Evolutionary conservation across 2,329 filamentous ascomycete species (phyloP).

Genomic region (Cryphonectria naterciae): DNA sequence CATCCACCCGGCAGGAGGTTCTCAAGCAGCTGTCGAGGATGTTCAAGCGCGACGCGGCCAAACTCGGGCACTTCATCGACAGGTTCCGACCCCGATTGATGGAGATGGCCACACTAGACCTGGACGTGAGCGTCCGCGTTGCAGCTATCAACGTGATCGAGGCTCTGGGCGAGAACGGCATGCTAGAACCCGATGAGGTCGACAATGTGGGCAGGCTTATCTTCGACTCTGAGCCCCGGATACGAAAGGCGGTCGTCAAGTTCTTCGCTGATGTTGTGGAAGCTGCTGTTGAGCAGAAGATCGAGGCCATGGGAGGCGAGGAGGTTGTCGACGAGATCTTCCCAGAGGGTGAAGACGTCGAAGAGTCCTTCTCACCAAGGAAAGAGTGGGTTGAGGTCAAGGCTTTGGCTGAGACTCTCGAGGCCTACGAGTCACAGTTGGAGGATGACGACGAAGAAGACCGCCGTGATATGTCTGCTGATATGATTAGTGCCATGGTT

Average conservation of each 20-base stretch:
- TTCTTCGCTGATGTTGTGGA: conserved; percentile 91
- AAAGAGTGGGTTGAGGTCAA: conserved; percentile 91
- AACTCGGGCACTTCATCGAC: conserved; percentile 91
- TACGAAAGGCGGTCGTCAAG: conserved; percentile 84
- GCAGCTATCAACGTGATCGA: conserved; percentile 82
- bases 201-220: conserved; percentile 86
- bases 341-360: conserved; percentile 71
- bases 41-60: conserved; percentile 79
- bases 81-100: conserved; percentile 84
- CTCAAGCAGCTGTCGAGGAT: conserved; percentile 80
- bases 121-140: conserved; percentile 79
- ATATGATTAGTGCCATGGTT: conserved; percentile 64
- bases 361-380: conserved; percentile 71
- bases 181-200: conserved; percentile 89
- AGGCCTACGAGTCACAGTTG: conserved; percentile 76
- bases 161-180: conserved; percentile 77
- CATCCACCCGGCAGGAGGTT: conserved; percentile 79
- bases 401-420: conserved; percentile 81
- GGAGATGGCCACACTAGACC: conserved; percentile 88
- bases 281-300: conserved; percentile 76
- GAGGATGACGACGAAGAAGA: conserved; percentile 58
- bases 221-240: conserved; percentile 82
- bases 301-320: conserved; percentile 83
- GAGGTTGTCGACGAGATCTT: conserved; percentile 77
- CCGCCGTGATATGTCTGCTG: conserved; percentile 53